Evolutionary conservation across 2,329 filamentous ascomycete genomes (phyloP).

Genomic region (Falciphora oryzae): DNA sequence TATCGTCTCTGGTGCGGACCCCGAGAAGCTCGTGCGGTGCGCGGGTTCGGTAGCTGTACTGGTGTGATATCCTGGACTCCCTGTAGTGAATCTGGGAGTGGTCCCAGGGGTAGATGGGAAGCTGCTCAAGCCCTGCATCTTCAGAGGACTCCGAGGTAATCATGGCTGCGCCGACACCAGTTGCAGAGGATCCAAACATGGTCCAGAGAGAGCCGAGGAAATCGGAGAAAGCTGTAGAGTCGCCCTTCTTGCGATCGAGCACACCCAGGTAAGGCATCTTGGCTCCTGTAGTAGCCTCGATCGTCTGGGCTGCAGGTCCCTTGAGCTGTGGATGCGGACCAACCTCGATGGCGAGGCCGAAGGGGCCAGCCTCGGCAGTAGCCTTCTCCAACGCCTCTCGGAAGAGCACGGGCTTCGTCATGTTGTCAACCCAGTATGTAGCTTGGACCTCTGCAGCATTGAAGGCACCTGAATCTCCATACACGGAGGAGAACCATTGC

Average conservation of each 20-base stretch:
- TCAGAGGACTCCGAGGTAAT: neutral
- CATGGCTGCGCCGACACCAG: conserved; percentile 13
- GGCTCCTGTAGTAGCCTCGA: conserved; percentile 15
- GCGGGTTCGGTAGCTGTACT: conserved; percentile 11
- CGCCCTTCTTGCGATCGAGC: conserved; percentile 25
- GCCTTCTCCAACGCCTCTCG: conserved; percentile 30
- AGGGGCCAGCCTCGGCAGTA: conserved; percentile 13
- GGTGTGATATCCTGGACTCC: conserved; percentile 35
- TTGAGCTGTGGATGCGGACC: conserved; percentile 40
- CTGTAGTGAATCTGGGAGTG: conserved; percentile 37
- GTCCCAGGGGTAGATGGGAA: conserved; percentile 44
- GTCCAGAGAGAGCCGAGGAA: conserved; percentile 30
- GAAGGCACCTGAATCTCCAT: conserved; percentile 16
- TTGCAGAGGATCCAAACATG: conserved; percentile 20
- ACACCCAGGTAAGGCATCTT: conserved; percentile 26
- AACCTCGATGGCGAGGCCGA: conserved; percentile 36
- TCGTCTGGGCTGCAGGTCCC: conserved; percentile 30
- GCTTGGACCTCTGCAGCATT: conserved; percentile 15
- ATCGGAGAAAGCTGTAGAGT: conserved; percentile 24
- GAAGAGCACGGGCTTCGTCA: conserved; percentile 38
- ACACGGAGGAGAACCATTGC: conserved; percentile 36
- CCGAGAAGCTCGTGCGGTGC: conserved; percentile 17
- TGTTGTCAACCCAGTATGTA: conserved; percentile 40
- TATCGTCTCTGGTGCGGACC: conserved; percentile 12
- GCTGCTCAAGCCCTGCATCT: conserved; percentile 15